Evolutionary conservation across 2,329 filamentous ascomycete genomes (phyloP), one percentile per base, ranked within the genome.

Genomic region (Fusarium pseudograminearum): DNA sequence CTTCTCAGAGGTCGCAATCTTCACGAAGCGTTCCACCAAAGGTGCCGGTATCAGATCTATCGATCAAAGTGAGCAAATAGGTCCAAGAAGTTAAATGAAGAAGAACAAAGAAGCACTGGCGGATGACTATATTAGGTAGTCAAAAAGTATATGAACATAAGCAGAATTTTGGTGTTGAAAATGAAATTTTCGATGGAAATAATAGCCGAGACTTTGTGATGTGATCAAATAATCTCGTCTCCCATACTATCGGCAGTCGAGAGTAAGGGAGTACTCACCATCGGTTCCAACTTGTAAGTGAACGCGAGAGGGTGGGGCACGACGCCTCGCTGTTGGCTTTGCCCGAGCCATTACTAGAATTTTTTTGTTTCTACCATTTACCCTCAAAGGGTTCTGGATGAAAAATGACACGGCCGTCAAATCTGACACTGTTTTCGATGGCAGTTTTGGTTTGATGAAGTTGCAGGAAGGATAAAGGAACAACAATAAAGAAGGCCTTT

Each of bases 41-140:
- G 44, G 51, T 1, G 53, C 47, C 11, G 77, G 76, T 4, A 79
- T 54, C 20, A 57, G 42, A 41, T 78, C 78, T 78, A 41, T 45
- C 2, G 7, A 22, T 30, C 10, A 26, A 22, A 24, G 50, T 67
- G 40, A 58, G 59, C 52, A 11, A 11, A n/a, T 22, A 12, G 14
- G 26, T 16, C 18, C n/a, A 18, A 41, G 28, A 48, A 33, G 20
- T 4, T 44, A 28, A 16, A 5, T 45, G 47, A 52, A 16, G 10
- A 8, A 36, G 47, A 52, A 26, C 8, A 7, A 41, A 16, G 28
- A 16, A 31, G 18, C 12, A 12, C 11, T 28, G 16, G n/a, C 18
- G 26, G 14, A 36, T 41, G 28, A 9, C 7, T 20, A n/a, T 28
- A 12, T 10, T 41, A 12, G 16, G 12, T 41, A 12, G 9, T 18